Evolutionary conservation across 2,329 filamentous ascomycete genomes (phyloP).

Genomic region (Pseudohalonectria lignicola): DNA sequence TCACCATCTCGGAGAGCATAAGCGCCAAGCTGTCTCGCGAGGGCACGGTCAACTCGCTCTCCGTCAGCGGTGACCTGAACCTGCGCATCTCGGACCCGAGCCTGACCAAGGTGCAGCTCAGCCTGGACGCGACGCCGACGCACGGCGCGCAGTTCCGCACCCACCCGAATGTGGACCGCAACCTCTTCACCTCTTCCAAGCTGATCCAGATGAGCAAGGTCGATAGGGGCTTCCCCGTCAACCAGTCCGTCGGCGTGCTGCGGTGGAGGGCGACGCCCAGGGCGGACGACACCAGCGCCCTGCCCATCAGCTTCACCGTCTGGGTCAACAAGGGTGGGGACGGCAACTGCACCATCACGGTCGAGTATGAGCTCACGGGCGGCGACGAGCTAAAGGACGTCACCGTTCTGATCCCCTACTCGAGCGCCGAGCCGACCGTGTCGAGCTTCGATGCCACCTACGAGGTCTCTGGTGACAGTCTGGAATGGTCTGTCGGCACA

Average conservation of each 20-base stretch:
- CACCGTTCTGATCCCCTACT: constrained; percentile 77
- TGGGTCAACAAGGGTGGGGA: constrained; percentile 88
- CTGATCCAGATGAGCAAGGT: constrained; percentile 83
- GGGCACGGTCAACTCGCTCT: constrained; percentile 73
- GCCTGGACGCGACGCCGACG: constrained; percentile 62
- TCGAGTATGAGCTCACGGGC: constrained; percentile 90
- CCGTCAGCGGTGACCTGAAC: constrained; percentile 85
- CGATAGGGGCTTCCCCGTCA: constrained; percentile 82
- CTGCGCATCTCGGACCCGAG: constrained; percentile 81
- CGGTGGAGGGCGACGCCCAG: constrained; percentile 84
- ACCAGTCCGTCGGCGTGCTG: constrained; percentile 86
- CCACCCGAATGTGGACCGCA: constrained; percentile 92
- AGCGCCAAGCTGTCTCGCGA: constrained; percentile 82
- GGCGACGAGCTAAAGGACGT: constrained; percentile 73
- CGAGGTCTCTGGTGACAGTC: constrained; percentile 80
- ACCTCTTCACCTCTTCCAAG: constrained; percentile 71
- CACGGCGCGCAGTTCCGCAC: constrained; percentile 87
- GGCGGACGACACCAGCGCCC: constrained; percentile 65
- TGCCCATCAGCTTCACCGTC: constrained; percentile 92
- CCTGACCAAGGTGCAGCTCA: constrained; percentile 85
- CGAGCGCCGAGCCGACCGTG: constrained; percentile 73
- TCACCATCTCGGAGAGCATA: constrained; percentile 84
- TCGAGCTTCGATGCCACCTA: constrained; percentile 92
- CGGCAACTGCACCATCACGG: constrained; percentile 76
- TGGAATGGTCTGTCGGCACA: constrained; percentile 88